Percentiles rank a stretch among this genome's conserved stretches.
Evolutionary conservation across 2,329 filamentous ascomycete species (phyloP).

Genomic region (Colletotrichum sp.): DNA sequence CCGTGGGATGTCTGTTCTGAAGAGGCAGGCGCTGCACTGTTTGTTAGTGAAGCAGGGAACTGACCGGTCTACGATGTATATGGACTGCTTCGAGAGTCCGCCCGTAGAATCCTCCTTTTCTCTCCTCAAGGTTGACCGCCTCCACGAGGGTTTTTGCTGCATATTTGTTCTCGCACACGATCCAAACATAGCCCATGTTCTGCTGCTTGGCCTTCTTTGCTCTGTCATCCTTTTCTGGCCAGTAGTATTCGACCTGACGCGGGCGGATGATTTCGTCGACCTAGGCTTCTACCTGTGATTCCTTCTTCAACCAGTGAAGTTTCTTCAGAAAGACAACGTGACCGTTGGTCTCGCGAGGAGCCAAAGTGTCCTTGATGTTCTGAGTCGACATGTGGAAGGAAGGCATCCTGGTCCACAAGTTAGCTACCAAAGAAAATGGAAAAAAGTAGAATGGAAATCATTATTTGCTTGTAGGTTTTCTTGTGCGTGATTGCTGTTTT

Average conservation of each 20-base stretch:
- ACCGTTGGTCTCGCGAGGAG: neutral
- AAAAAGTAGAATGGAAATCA: too few relatives aligned
- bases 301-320: neutral
- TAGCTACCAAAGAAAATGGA: too few relatives aligned
- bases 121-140: neutral
- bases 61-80: accelerated
- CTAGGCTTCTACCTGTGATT: too few relatives aligned
- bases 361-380: neutral
- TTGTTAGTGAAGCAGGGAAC: too few relatives aligned
- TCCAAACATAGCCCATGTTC: neutral
- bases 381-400: too few relatives aligned
- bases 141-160: neutral
- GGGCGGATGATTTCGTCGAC: too few relatives aligned
- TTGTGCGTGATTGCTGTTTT: too few relatives aligned
- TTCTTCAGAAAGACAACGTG: neutral
- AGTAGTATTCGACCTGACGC: neutral
- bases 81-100: neutral
- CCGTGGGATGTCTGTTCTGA: too few relatives aligned
- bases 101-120: too few relatives aligned
- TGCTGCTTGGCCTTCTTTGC: neutral
- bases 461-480: too few relatives aligned
- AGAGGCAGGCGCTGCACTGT: too few relatives aligned
- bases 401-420: neutral
- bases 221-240: neutral
- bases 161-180: neutral